These are phyloP conservation scores for Russula griseocarnosa DNA, from an alignment of 768 basidiomycete genomes.

Conservation along the genomic window DNA sequence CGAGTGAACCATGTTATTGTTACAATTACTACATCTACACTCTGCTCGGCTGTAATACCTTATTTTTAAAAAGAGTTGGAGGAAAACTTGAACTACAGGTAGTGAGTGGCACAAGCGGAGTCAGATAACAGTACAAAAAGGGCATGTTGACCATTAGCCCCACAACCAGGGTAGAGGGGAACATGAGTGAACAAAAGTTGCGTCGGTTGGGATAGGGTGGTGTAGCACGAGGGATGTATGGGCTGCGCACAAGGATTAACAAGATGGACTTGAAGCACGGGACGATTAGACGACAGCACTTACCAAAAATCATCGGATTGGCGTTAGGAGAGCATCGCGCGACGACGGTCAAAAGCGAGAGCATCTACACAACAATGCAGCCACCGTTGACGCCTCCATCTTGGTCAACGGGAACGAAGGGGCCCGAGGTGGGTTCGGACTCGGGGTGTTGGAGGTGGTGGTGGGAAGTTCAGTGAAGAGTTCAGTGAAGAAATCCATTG, in stretches of 20 bases:
- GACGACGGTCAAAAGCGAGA: background rate
- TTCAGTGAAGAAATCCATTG: background rate
- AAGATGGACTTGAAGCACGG: background rate
- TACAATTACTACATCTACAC: no score
- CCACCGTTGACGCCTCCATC: background rate
- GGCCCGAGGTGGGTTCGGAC: background rate
- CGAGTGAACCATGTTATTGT: no score
- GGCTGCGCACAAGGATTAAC: background rate
- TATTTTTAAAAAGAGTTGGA: no score
- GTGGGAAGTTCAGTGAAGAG: no score
- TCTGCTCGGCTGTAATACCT: no score
- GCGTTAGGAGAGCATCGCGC: background rate
- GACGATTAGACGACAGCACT: background rate
- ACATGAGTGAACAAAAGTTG: background rate
- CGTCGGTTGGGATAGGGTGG: background rate
- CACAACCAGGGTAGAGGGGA: background rate
- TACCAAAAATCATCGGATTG: background rate
- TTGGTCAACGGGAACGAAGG: constrained; percentile 5
- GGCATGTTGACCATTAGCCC: constrained; percentile 8
- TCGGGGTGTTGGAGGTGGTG: background rate
- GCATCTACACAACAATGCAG: constrained; percentile 3
- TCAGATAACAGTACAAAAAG: background rate
- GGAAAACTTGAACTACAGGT: background rate
- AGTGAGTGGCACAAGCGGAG: background rate
- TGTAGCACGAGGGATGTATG: background rate